These are phyloP conservation scores for Populus simonii DNA, from an alignment of 345 rosid species.

Conservation along the genomic window DNA sequence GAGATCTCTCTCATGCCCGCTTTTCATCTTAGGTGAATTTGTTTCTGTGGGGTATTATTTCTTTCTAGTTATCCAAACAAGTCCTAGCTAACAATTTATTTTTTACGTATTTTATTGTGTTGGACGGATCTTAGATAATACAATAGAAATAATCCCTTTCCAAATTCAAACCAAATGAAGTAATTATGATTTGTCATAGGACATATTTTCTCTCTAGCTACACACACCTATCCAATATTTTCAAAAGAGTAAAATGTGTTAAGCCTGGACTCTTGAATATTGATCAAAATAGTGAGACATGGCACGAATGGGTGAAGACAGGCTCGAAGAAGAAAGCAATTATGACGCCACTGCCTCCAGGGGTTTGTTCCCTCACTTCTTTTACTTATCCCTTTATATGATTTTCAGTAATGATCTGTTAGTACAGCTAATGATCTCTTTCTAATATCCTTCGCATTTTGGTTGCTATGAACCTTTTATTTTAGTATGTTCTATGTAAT, in stretches of 20 bases:
- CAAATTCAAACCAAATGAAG: too few relatives aligned
- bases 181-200: too few relatives aligned
- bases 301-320: conserved; percentile 89
- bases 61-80: too few relatives aligned
- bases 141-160: too few relatives aligned
- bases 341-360: conserved; percentile 87
- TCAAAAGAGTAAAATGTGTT: too few relatives aligned
- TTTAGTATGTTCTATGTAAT: neutral
- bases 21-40: neutral
- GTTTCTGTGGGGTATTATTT: neutral
- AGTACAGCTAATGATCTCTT: neutral
- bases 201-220: too few relatives aligned
- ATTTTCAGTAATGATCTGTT: neutral
- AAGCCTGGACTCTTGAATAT: too few relatives aligned
- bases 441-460: neutral
- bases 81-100: too few relatives aligned
- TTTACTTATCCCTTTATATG: neutral
- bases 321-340: conserved; percentile 59
- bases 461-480: neutral
- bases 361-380: conserved; percentile 54
- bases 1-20: neutral
- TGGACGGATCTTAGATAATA: too few relatives aligned
- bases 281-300: conserved; percentile 24
- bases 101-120: too few relatives aligned
- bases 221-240: too few relatives aligned